A percentile compares a stretch with the other conserved stretches of the same genome.
Conservation (phyloP, 805 yeast genomes). For the Lipomyces starkeyi region DNA sequence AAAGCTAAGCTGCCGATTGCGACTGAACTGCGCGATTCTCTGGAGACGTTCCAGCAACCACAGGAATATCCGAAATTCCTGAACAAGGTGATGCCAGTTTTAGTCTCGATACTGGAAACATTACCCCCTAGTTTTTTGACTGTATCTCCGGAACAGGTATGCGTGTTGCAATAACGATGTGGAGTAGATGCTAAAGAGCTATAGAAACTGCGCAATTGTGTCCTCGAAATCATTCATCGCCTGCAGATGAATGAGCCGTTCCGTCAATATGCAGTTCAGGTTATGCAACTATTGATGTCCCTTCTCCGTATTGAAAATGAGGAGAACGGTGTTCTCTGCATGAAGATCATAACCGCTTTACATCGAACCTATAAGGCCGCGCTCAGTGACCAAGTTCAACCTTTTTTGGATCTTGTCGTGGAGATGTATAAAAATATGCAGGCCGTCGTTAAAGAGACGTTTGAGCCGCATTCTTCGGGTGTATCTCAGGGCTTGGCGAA, state of each 20-base stretch:
- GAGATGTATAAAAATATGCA: slow-evolving; percentile 82
- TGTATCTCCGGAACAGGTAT: slow-evolving; percentile 62
- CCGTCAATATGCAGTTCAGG: slow-evolving; percentile 67
- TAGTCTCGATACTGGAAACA: slow-evolving; percentile 63
- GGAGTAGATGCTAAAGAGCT: background rate
- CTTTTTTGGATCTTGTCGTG: slow-evolving; percentile 76
- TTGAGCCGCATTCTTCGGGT: slow-evolving; percentile 49
- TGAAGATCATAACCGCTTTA: slow-evolving; percentile 82
- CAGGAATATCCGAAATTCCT: slow-evolving; percentile 82
- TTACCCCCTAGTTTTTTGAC: slow-evolving; percentile 76
- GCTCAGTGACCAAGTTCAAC: slow-evolving; percentile 72
- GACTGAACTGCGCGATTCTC: slow-evolving; percentile 83
- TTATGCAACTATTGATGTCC: slow-evolving; percentile 64
- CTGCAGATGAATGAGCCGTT: slow-evolving; percentile 82
- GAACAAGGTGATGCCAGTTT: slow-evolving; percentile 69
- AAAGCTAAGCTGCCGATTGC: slow-evolving; percentile 69
- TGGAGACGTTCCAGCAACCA: slow-evolving; percentile 81
- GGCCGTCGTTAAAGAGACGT: slow-evolving; percentile 70
- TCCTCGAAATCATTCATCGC: slow-evolving; percentile 80
- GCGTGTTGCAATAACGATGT: background rate
- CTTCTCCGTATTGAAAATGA: slow-evolving; percentile 82
- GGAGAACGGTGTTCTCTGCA: slow-evolving; percentile 89
- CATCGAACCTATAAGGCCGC: slow-evolving; percentile 81
- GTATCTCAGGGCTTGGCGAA: slow-evolving; percentile 6
- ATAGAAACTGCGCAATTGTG: slow-evolving; percentile 76